Base-by-base conservation (phyloP, 2,329 filamentous ascomycete genomes). In the Cordyceps militaris region DNA sequence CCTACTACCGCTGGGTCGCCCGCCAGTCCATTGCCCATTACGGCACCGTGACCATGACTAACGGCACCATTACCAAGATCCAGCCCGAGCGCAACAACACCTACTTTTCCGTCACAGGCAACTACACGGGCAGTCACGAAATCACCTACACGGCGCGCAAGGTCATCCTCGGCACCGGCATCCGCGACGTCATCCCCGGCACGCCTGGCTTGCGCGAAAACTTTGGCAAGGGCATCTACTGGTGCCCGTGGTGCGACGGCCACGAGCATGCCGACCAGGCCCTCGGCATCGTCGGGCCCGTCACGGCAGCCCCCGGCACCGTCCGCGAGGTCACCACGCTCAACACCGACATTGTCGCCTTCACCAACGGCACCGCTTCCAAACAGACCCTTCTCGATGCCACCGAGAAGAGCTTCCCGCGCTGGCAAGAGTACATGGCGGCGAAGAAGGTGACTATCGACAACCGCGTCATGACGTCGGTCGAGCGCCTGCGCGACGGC, bases 191-290 rank as follows among this genome's bases (percentile, higher is more conserved):
- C 24, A 68, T 86, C 2, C 81, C 83, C 1, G 23, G 59, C 0
- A 84, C 81, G 0, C 81, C 82, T 0, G 83, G 83, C 0, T 56
- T 85, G 0, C 32, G 62, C 8, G 78, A 83, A 56, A 78, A 76
- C 63, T 86, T 79, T 76, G 82, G 80, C 50, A 74, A 79, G 59
- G 83, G 83, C 6, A 77, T 85, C 53, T 85, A 71, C 69, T 85
- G 82, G 81, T 86, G 83, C 56, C 81, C 82, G 0, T 86, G 83
- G 83, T 86, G 83, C 61, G 83, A 86, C 64, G 83, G 83, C 13
- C 74, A 79, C 61, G 83, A 86, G 68, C 81, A 85, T 65, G 78
- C 77, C 0, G 80, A 84, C 64, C 81, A 85, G 60, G 59, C 75
- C 0, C 73, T 86, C 1, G 82, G 82, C 1, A 72, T 86, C 34